Percentiles rank a stretch among this genome's conserved stretches.
Evolutionary conservation across 257 asterid species (phyloP).

Genomic region (Thymus mandschuricus): DNA sequence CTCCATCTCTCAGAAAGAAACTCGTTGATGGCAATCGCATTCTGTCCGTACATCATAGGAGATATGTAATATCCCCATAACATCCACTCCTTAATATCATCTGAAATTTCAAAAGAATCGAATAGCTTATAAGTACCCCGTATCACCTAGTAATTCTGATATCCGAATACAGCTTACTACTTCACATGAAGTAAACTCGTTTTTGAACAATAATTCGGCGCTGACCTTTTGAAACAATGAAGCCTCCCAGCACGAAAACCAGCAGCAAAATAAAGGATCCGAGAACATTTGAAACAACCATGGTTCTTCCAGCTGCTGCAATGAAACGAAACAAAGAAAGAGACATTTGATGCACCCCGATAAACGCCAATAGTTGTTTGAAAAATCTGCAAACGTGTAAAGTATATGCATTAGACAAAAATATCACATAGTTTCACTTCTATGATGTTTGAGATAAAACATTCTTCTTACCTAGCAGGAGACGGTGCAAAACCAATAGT

Average conservation of each 20-base stretch:
- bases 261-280: slow-evolving; percentile 68
- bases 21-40: slow-evolving; percentile 86
- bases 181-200: neutral
- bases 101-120: slow-evolving; percentile 37
- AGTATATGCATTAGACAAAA: neutral
- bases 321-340: slow-evolving; percentile 79
- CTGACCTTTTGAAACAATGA: slow-evolving; percentile 68
- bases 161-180: no score
- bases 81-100: slow-evolving; percentile 81
- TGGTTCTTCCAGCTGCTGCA: slow-evolving; percentile 75
- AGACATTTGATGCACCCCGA: slow-evolving; percentile 82
- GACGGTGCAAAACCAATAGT: slow-evolving; percentile 88
- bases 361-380: slow-evolving; percentile 70
- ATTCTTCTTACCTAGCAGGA: slow-evolving; percentile 49
- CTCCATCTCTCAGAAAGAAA: slow-evolving; percentile 86
- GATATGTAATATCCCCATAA: slow-evolving; percentile 89
- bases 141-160: no score
- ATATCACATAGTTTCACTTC: no score
- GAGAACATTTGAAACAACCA: slow-evolving; percentile 70
- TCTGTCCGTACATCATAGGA: slow-evolving; percentile 94
- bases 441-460: neutral
- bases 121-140: no score
- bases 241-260: slow-evolving; percentile 82
- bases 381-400: slow-evolving; percentile 54
- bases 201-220: neutral